phyloP scores from a whole-genome alignment of 192 early-diverging fungal species.

The Entophlyctis helioformis region DNA sequence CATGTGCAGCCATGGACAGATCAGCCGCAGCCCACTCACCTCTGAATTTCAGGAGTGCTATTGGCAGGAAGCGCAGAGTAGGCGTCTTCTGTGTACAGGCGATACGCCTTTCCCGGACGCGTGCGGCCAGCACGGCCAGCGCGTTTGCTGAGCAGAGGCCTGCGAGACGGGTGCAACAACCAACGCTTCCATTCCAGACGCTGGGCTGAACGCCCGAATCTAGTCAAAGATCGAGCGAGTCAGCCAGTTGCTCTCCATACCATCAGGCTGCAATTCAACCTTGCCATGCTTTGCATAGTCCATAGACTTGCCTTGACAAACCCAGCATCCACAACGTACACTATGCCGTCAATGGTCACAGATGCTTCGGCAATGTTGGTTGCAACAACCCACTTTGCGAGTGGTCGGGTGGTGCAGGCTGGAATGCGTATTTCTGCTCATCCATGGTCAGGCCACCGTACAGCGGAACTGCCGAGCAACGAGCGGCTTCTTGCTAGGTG shows the following conservation, averaged over 20 bases:
- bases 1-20: no score
- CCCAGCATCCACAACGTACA: conserved; percentile 67
- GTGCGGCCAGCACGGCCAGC: conserved; percentile 36
- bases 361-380: conserved; percentile 87
- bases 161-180: conserved; percentile 26
- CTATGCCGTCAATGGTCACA: conserved; percentile 62
- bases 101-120: conserved; percentile 36
- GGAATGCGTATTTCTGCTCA: conserved; percentile 55
- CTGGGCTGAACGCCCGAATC: conserved; percentile 31
- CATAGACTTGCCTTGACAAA: conserved; percentile 51
- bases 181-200: conserved; percentile 24
- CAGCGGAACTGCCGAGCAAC: conserved; percentile 53
- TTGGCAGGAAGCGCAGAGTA: conserved; percentile 13
- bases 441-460: conserved; percentile 60
- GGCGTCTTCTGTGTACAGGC: conserved; percentile 32
- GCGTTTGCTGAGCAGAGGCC: conserved; percentile 29
- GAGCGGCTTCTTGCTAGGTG: no score
- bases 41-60: conserved; percentile 38
- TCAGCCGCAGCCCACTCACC: conserved; percentile 11
- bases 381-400: conserved; percentile 77
- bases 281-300: neutral
- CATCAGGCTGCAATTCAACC: no score
- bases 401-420: conserved; percentile 33
- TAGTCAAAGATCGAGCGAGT: conserved; percentile 7
- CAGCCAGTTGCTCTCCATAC: no score